Evolutionary conservation across 2,329 filamentous ascomycete species (phyloP), one percentile per base, ranked within the genome.

Genomic region (Fusarium irregulare): DNA sequence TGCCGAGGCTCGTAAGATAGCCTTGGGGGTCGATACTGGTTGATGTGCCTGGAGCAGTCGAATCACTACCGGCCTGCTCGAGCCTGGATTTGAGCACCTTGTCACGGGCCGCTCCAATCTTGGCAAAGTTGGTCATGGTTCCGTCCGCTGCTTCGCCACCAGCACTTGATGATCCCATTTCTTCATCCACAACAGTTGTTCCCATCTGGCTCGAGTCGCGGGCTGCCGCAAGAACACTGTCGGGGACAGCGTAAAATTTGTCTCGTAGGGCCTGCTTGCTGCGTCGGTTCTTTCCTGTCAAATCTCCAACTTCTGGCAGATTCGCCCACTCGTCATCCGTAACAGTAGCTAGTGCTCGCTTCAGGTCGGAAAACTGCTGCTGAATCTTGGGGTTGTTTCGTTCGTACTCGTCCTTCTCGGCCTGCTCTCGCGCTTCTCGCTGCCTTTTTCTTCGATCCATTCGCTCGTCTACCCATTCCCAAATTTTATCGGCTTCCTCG

Each of bases 331-430:
- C 94, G 68, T 99, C 95, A 78, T 98, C 95, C 45, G 93, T 92
- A 28, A 99, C 92, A 8, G 91, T 92, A 42, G 92, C 91, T 40
- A 99, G 87, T 7, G 93, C 93, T 76, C 97, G 89, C 82, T 99
- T 99, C 54, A 98, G 83, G 75, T 98, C 96, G 78, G 94, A 94
- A 79, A 99, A 99, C 80, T 99, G 96, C 73, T 98, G 93, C 78
- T 97, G 93, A 55, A 99, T 98, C 82, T 98, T 99, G 16, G 96
- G 96, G 79, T 99, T 98, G 80, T 97, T 95, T 74, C 92, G 90
- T 83, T 99, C 95, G 86, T 97, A 97, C 77, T 98, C 94, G 78
- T 97, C 93, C 80, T 87, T 89, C 85, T 99, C 95, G 83, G 93
- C 88, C 79, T 92, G 86, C 81, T 99, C 96, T 80, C 96, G 93